phyloP scores from a whole-genome alignment of 148 eudicot genomes.

The Fagopyrum homotropicum region DNA sequence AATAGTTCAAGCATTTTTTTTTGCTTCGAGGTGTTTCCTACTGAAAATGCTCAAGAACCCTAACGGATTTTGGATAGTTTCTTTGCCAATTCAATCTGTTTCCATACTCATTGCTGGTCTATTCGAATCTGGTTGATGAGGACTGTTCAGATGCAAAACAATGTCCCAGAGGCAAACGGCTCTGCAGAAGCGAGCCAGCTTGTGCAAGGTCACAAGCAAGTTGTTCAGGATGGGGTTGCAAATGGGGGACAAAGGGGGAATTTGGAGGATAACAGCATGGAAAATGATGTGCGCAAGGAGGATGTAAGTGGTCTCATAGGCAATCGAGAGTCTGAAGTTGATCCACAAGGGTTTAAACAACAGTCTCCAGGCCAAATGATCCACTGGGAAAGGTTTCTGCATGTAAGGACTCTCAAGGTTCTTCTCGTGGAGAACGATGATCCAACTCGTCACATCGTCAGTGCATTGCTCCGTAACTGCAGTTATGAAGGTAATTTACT shows the following conservation, averaged over 20 bases:
- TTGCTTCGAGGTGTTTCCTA: conserved; percentile 11
- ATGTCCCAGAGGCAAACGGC: conserved; percentile 28
- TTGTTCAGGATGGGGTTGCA: conserved; percentile 25
- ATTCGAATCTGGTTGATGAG: conserved; percentile 59
- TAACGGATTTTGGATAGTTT: conserved; percentile 21
- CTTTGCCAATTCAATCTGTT: conserved; percentile 23
- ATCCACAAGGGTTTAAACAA: conserved; percentile 24
- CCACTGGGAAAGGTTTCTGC: conserved; percentile 74
- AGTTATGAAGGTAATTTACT: conserved; percentile 62
- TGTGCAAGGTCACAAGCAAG: conserved; percentile 11
- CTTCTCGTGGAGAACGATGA: conserved; percentile 73
- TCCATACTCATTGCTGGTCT: conserved; percentile 27
- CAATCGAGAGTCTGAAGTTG: conserved; percentile 20
- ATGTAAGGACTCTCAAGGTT: conserved; percentile 55
- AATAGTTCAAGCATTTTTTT: conserved; percentile 16
- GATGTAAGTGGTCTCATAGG: conserved; percentile 17
- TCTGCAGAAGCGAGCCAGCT: conserved; percentile 3
- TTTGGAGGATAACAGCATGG: conserved; percentile 38
- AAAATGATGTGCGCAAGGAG: conserved; percentile 22
- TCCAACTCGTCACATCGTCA: conserved; percentile 74
- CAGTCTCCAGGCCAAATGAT: conserved; percentile 36
- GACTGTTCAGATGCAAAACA: conserved; percentile 28
- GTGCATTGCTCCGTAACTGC: conserved; percentile 74
- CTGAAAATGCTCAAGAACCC: conserved; percentile 38
- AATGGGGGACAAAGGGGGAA: conserved; percentile 35